Evolutionary conservation across 108 stramenopile species (phyloP).

Genomic region (Nitzschia sp.): DNA sequence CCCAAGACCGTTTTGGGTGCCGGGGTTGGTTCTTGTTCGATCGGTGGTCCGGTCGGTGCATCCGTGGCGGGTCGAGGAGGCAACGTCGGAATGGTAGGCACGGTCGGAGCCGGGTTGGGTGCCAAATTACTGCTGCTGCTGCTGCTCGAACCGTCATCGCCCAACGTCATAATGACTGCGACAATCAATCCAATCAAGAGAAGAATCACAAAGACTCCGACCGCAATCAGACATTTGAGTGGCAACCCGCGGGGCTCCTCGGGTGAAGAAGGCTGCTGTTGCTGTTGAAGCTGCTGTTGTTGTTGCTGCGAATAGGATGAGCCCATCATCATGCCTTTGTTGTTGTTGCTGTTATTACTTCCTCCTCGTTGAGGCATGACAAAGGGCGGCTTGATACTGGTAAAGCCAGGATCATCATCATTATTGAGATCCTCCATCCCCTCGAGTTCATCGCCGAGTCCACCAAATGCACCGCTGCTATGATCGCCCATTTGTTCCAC

Average conservation of each 20-base stretch:
- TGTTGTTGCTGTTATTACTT: not conserved
- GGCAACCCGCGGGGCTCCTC: not conserved
- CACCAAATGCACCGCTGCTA: conserved; percentile 8
- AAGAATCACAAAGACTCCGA: not conserved
- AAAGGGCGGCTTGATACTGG: not conserved
- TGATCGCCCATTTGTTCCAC: not conserved
- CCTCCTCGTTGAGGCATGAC: not conserved
- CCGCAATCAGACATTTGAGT: conserved; percentile 2
- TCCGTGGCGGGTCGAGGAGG: not conserved
- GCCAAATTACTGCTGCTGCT: not conserved
- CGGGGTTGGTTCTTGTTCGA: not conserved
- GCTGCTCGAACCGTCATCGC: not conserved
- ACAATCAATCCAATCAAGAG: conserved; percentile 8
- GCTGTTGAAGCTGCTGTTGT: not conserved
- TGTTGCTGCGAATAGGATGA: not conserved
- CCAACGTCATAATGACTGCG: conserved; percentile 5
- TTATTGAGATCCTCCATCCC: not conserved
- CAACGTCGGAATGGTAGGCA: not conserved
- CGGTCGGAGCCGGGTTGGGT: not conserved
- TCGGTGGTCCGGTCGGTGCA: not conserved
- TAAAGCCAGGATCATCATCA: not conserved
- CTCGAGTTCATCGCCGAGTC: not conserved
- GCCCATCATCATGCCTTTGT: not conserved
- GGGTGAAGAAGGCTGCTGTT: not conserved
- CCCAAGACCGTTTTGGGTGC: conserved; percentile 2